Evolutionary conservation across 352 stramenopile species (phyloP).

Genomic region (Phytophthora pistaciae): DNA sequence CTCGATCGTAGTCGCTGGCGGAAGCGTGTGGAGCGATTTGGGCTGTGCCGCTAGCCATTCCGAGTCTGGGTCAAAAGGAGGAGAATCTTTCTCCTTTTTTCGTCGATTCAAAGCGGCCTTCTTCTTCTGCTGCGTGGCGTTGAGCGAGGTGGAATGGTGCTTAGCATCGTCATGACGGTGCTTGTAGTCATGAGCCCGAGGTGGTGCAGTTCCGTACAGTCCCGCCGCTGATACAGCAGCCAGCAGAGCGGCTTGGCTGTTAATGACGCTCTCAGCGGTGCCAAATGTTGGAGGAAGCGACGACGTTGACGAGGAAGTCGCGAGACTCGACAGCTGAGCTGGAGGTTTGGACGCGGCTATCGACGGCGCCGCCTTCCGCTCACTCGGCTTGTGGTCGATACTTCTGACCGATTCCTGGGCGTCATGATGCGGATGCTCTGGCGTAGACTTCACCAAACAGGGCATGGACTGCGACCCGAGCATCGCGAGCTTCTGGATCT

Average conservation of each 20-base stretch:
- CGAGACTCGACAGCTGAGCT: constrained; percentile 18
- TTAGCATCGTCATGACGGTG: constrained; percentile 20
- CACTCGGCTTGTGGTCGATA: constrained; percentile 8
- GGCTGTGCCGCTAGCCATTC: constrained; percentile 10
- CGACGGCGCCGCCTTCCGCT: background rate
- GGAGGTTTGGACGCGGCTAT: constrained; percentile 6
- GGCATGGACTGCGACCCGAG: constrained; percentile 31
- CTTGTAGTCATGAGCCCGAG: constrained; percentile 3
- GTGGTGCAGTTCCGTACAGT: constrained; percentile 37
- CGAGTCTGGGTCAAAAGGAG: background rate
- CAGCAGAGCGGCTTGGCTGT: constrained; percentile 36
- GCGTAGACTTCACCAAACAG: constrained; percentile 12
- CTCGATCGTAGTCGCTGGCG: constrained; percentile 29
- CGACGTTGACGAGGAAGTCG: constrained; percentile 15
- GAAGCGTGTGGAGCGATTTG: constrained; percentile 4
- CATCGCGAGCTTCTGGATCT: constrained; percentile 22
- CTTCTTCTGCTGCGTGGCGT: constrained; percentile 22
- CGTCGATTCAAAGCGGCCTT: constrained; percentile 18
- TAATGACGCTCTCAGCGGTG: background rate
- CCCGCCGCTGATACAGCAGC: constrained; percentile 41
- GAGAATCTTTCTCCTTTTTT: constrained; percentile 5
- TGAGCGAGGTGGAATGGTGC: background rate
- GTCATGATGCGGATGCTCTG: background rate
- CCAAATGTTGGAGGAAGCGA: constrained; percentile 5
- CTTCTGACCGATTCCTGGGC: background rate